A percentile compares a stretch with the other conserved stretches of the same genome.
Conservation (phyloP, 441 rosid genomes). For the Populus tomentosa region DNA sequence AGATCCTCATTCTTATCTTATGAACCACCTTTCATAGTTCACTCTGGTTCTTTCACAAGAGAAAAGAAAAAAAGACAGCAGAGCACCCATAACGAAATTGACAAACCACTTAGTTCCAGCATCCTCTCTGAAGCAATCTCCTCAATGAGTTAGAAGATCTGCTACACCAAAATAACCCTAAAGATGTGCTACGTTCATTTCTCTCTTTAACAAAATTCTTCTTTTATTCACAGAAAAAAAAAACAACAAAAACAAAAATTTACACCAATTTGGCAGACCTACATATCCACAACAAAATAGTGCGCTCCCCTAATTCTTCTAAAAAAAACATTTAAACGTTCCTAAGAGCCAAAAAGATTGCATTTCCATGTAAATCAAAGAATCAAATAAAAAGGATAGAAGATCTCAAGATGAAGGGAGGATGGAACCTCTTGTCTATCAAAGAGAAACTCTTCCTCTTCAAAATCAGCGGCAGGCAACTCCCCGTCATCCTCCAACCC, state of each 20-base stretch:
- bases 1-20: neutral
- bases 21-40: neutral
- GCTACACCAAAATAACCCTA: neutral
- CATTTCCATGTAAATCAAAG: neutral
- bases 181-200: neutral
- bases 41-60: neutral
- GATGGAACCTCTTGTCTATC: conserved; percentile 57
- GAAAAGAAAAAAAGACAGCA: neutral
- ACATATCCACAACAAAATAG: neutral
- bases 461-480: conserved; percentile 41
- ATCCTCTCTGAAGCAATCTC: neutral
- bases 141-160: neutral
- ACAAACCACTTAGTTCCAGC: neutral
- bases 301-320: neutral
- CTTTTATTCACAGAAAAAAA: neutral
- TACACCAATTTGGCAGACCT: neutral
- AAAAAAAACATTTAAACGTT: neutral
- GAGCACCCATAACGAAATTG: neutral
- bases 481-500: conserved; percentile 85
- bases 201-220: neutral
- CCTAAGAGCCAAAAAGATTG: neutral
- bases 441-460: conserved; percentile 66
- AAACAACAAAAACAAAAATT: no score
- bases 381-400: neutral
- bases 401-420: neutral